These are phyloP conservation scores for Fusarium clavum DNA, from an alignment of 2,329 filamentous ascomycete genomes.

Conservation along the genomic window DNA sequence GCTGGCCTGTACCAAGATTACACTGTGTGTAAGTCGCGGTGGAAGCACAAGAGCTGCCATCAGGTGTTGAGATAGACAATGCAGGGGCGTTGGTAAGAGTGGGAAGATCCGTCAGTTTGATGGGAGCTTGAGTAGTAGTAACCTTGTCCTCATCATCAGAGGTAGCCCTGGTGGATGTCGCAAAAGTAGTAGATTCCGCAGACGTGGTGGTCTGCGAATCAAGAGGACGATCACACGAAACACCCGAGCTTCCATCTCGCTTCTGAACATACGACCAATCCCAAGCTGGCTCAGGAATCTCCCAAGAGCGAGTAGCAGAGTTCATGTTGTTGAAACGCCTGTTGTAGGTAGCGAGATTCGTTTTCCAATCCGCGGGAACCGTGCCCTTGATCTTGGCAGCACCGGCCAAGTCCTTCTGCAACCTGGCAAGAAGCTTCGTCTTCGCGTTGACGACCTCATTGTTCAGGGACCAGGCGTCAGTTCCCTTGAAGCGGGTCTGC, in stretches of 20 bases:
- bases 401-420: too few relatives aligned
- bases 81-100: slow-evolving; percentile 1
- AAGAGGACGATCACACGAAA: not conserved
- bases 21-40: not conserved
- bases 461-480: too few relatives aligned
- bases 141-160: not conserved
- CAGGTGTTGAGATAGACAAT: not conserved
- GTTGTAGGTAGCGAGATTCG: too few relatives aligned
- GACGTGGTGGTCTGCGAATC: not conserved
- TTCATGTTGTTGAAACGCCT: not conserved
- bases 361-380: too few relatives aligned
- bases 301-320: too few relatives aligned
- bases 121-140: not conserved
- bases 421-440: too few relatives aligned
- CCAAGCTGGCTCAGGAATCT: not conserved
- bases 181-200: not conserved
- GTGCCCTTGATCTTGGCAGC: too few relatives aligned
- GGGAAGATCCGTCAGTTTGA: not conserved
- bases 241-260: not conserved
- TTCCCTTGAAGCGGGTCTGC: not conserved
- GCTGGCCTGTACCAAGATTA: not conserved
- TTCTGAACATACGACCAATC: not conserved
- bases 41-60: slow-evolving; percentile 10
- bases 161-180: not conserved
- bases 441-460: too few relatives aligned